phyloP scores from a whole-genome alignment of 129 eudicot genomes.

The Flaveria robusta region DNA sequence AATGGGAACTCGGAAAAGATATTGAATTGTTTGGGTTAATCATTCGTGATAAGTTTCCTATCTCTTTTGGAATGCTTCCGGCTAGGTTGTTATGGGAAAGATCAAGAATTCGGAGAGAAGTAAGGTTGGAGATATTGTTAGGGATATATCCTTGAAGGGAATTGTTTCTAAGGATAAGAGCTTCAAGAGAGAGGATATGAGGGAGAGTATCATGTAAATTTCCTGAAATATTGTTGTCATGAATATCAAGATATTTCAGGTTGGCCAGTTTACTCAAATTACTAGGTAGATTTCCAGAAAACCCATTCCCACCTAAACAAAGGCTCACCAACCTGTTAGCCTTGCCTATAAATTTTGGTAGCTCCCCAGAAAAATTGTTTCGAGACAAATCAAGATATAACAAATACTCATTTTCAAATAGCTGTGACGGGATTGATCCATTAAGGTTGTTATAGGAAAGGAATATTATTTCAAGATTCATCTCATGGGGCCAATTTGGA shows the following conservation, averaged over 20 bases:
- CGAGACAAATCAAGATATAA: slow-evolving; percentile 52
- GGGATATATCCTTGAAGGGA: slow-evolving; percentile 48
- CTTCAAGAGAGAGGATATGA: slow-evolving; percentile 38
- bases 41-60: slow-evolving; percentile 43
- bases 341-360: slow-evolving; percentile 51
- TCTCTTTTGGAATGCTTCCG: slow-evolving; percentile 39
- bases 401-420: no score
- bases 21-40: slow-evolving; percentile 13
- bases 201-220: slow-evolving; percentile 35
- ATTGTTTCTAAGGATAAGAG: slow-evolving; percentile 50
- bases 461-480: slow-evolving; percentile 44
- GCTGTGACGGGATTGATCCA: slow-evolving; percentile 47
- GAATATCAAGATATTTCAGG: slow-evolving; percentile 56
- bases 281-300: slow-evolving; percentile 51
- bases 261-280: slow-evolving; percentile 41
- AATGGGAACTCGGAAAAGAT: no score
- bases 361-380: slow-evolving; percentile 51
- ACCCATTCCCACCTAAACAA: slow-evolving; percentile 45
- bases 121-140: slow-evolving; percentile 35
- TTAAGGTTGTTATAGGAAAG: slow-evolving; percentile 49
- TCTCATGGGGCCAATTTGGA: slow-evolving; percentile 54
- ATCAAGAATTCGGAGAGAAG: slow-evolving; percentile 52
- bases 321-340: slow-evolving; percentile 40
- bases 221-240: slow-evolving; percentile 47
- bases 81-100: slow-evolving; percentile 45